Evolutionary conservation across 176 grass and related monocot genomes (phyloP), one percentile per base, ranked within the genome.

Genomic region (Tillandsia leiboldiana): DNA sequence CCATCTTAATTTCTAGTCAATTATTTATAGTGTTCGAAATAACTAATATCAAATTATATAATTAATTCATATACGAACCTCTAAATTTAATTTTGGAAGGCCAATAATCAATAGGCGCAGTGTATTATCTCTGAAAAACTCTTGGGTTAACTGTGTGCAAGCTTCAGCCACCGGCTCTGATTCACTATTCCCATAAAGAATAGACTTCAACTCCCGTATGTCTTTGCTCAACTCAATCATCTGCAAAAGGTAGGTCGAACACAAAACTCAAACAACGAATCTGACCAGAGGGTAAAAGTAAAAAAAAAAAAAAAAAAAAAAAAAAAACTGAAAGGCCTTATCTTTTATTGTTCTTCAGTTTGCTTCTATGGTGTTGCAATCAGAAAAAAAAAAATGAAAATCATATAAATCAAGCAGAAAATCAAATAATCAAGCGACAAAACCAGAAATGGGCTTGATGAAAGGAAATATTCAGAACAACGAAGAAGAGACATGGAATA

Each of bases 151-250:
- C 22, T 79, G 68, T 1, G 42, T 48, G 48, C 88, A 87, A 48
- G 78, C 74, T 79, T 87, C 88, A 9, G 70, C 53, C 3, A 69
- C 50, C 1, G 88, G 88, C 11, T 91, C 88, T 6, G 68, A 42
- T 10, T 91, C 81, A 0, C 74, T 82, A 26, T 76, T 81, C 1
- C 88, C 88, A 26, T 84, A 91, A 2, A 91, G 88, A 76, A 84
- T 84, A 67, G 7, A 70, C 69, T 91, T 91, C 75, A 84, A 79
- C 23, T 84, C 81, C 53, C 79, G 74, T 2, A 87, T 76, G 29
- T 27, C 67, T 73, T 28, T 84, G 72, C 72, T 78, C 57, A 91
- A 63, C 50, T 87, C 84, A 5, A 1, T 23, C 75, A 91, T 79
- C 88, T 91, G 62, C n/a, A 87, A 42, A 42, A 42, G 5, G 7